Base-by-base conservation (phyloP, 129 eudicot genomes). In the Pittosporum tobira region DNA sequence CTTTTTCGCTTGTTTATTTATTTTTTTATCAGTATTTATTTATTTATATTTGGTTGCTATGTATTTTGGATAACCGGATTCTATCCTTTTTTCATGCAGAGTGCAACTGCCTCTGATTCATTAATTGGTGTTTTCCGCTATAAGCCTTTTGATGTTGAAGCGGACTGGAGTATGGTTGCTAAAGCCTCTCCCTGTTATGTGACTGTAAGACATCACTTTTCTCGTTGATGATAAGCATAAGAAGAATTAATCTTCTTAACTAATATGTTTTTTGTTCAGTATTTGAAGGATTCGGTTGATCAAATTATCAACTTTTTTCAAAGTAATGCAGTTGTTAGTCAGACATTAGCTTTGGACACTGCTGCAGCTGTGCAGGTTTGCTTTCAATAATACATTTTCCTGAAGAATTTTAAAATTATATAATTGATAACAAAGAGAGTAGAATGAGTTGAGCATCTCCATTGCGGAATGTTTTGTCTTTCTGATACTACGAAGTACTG, bases 341-440 rank as follows among this genome's bases (percentile, higher is more conserved):
- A 87, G 78, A 71, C 88, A 55, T 68, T 93, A 77, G 99, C 94
- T 60, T 73, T 81, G 87, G 99, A 93, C 78, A 93, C 99, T 54
- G 99, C 96, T 14, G 94, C 99, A 40, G 99, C 99, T 11, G 83
- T 93, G 72, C 99, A 93, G 96, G 99, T 93, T 61, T 58, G 82
- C 40, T 61, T 62, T 6, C 19, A 47, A 20, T 14, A 18, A 42
- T 21, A 57, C 6, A 7, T 46, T 19, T 26, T 45, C 18, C 2
- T 57, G 40, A 6, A 34, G 40, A 34, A 34, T 34, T 34, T 9
- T 34, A 34, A 31, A 34, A 6, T 34, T 34, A 5, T 34, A 34
- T 34, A 12, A 12, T 12, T 0, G 40, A 34, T 34, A 34, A 34
- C 40, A 34, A 34, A 34, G 6, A 34, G 40, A 34, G 40, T 12